phyloP scores from a whole-genome alignment of 352 stramenopile genomes.

The Pythium vanterpoolii region DNA sequence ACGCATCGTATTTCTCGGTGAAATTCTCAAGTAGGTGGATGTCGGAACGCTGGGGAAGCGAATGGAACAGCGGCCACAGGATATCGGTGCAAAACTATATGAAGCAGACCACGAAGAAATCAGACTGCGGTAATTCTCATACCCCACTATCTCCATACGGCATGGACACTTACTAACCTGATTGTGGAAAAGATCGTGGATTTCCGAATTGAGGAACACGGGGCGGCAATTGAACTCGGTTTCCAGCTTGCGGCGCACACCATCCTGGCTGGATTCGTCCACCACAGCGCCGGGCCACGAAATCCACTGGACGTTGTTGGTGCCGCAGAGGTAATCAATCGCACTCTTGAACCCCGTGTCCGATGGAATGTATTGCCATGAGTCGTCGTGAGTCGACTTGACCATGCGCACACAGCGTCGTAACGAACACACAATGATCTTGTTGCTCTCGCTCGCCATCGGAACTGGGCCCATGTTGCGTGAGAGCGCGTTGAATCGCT shows the following conservation, averaged over 20 bases:
- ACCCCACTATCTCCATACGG: not conserved
- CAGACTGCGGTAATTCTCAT: not conserved
- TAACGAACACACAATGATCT: conserved; percentile 75
- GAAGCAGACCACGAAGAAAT: not conserved
- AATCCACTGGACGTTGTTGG: conserved; percentile 89
- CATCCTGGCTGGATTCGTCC: conserved; percentile 74
- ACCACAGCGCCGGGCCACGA: conserved; percentile 85
- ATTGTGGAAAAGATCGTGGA: conserved; percentile 85
- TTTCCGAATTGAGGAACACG: conserved; percentile 77
- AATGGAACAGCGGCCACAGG: conserved; percentile 90
- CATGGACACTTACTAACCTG: conserved; percentile 25
- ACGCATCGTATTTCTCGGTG: conserved; percentile 83
- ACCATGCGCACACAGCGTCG: conserved; percentile 73
- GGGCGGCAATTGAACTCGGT: conserved; percentile 81
- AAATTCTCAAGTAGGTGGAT: conserved; percentile 78
- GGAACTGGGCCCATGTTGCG: conserved; percentile 63
- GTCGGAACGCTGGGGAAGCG: conserved; percentile 75
- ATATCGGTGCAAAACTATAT: conserved; percentile 87
- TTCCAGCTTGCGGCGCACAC: conserved; percentile 70
- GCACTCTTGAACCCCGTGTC: conserved; percentile 67
- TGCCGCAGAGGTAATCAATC: conserved; percentile 62
- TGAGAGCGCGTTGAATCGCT: conserved; percentile 58
- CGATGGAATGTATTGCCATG: conserved; percentile 71
- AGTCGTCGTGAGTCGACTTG: conserved; percentile 64
- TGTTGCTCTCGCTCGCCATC: conserved; percentile 75